phyloP scores from a whole-genome alignment of 345 rosid genomes.

The Citrus hindsii region DNA sequence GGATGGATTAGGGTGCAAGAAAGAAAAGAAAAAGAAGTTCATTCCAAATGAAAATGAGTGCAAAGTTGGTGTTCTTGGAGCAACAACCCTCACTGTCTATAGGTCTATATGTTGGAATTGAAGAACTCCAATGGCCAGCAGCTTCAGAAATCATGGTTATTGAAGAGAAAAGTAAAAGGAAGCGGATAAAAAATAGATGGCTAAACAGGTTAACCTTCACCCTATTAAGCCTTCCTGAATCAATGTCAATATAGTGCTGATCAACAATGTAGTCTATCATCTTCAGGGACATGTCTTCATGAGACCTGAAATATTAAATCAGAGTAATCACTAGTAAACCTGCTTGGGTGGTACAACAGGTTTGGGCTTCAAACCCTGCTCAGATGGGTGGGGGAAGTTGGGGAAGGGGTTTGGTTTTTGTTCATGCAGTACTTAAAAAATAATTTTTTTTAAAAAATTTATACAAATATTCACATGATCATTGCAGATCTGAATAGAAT shows the following conservation, averaged over 20 bases:
- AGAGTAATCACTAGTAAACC: background rate
- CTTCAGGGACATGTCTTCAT: slow-evolving; percentile 61
- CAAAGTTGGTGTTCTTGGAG: background rate
- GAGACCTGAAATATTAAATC: slow-evolving; percentile 41
- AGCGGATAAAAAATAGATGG: background rate
- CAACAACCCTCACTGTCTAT: background rate
- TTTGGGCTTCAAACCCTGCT: background rate
- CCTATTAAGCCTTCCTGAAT: slow-evolving; percentile 41
- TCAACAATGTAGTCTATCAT: slow-evolving; percentile 62
- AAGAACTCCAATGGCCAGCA: background rate
- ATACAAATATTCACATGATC: background rate
- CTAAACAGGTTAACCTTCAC: slow-evolving; percentile 42
- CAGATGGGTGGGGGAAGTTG: background rate
- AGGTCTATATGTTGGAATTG: background rate
- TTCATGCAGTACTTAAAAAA: background rate
- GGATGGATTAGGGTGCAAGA: background rate
- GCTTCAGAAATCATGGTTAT: background rate
- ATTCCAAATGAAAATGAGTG: background rate
- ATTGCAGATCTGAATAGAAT: background rate
- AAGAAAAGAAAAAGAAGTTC: background rate
- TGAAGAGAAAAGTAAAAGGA: background rate
- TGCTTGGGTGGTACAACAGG: background rate
- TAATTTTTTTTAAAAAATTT: too few relatives aligned
- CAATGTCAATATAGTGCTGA: slow-evolving; percentile 58
- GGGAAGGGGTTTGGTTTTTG: background rate